These are phyloP conservation scores for Globisporangium abappressorium DNA, from an alignment of 352 stramenopile species.

Conservation along the genomic window DNA sequence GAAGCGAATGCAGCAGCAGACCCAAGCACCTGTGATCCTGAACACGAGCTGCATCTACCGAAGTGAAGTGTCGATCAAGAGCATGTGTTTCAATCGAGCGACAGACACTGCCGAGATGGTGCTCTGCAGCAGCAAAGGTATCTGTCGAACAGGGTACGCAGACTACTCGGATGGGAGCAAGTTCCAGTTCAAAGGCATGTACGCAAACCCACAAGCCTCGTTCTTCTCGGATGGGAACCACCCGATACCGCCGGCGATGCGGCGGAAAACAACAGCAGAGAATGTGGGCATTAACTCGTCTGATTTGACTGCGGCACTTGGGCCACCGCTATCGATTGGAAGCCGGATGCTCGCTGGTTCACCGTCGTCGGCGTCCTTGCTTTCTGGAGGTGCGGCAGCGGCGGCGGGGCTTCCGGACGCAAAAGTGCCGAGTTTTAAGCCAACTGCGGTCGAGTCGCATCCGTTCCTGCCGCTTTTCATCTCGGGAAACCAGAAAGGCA, in stretches of 20 bases:
- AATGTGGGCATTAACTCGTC: constrained; percentile 10
- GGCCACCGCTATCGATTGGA: constrained; percentile 20
- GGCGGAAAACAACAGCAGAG: constrained; percentile 23
- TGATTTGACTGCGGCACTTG: constrained; percentile 13
- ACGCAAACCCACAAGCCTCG: constrained; percentile 43
- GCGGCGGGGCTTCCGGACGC: constrained; percentile 24
- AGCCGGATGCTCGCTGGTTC: constrained; percentile 21
- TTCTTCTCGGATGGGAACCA: constrained; percentile 29
- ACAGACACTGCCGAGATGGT: constrained; percentile 60
- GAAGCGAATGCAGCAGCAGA: constrained; percentile 35
- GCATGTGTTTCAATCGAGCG: constrained; percentile 75
- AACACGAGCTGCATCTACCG: constrained; percentile 70
- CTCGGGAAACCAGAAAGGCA: constrained; percentile 77
- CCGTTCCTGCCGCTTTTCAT: constrained; percentile 79
- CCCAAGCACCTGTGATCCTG: constrained; percentile 30
- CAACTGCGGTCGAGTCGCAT: constrained; percentile 68
- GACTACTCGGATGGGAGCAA: constrained; percentile 69
- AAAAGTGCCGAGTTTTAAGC: constrained; percentile 72
- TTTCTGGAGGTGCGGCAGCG: constrained; percentile 13
- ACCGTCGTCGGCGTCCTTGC: constrained; percentile 16
- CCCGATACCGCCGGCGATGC: constrained; percentile 16
- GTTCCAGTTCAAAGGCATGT: constrained; percentile 84
- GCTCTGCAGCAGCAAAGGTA: constrained; percentile 72
- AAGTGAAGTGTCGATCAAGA: constrained; percentile 81
- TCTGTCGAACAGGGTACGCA: constrained; percentile 59